Evolutionary conservation across 1,139 yeast species (phyloP).

Genomic region (Diutina neorugosa): DNA sequence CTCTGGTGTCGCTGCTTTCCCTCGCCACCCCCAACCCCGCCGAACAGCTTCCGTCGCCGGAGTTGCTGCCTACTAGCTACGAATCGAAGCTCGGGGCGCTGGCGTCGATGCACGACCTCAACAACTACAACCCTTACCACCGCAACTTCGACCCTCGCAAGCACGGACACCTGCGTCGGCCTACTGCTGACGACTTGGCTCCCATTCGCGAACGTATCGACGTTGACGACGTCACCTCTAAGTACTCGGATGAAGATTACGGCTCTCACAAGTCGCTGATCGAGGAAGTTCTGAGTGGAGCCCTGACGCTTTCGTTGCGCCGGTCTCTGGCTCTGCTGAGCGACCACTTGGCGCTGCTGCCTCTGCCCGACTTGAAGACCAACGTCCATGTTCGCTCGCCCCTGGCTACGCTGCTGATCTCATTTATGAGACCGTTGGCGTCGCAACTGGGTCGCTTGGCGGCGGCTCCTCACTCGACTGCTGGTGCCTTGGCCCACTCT

Average conservation of each 20-base stretch:
- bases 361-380: slow-evolving; percentile 4
- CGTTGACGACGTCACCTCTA: not conserved
- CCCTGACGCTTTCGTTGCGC: slow-evolving; percentile 3
- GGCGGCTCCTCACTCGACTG: not conserved
- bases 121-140: not conserved
- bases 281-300: slow-evolving; percentile 1
- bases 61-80: not conserved
- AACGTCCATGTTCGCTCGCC: not conserved
- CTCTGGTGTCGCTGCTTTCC: not conserved
- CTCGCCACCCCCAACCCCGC: not conserved
- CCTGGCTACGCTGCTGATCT: not conserved
- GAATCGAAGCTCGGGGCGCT: not conserved
- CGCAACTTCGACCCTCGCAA: slow-evolving; percentile 2
- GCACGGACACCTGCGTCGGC: not conserved
- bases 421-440: slow-evolving; percentile 1
- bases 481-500: not conserved
- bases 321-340: slow-evolving; percentile 3
- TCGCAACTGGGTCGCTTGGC: not conserved
- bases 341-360: not conserved
- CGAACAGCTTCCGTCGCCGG: not conserved
- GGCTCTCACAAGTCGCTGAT: slow-evolving; percentile 3
- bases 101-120: not conserved
- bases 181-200: not conserved
- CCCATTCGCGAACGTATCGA: not conserved
- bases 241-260: slow-evolving; percentile 1